Evolutionary conservation across 2,329 filamentous ascomycete genomes (phyloP), one percentile per base, ranked within the genome.

Genomic region (Alternaria conjuncta): DNA sequence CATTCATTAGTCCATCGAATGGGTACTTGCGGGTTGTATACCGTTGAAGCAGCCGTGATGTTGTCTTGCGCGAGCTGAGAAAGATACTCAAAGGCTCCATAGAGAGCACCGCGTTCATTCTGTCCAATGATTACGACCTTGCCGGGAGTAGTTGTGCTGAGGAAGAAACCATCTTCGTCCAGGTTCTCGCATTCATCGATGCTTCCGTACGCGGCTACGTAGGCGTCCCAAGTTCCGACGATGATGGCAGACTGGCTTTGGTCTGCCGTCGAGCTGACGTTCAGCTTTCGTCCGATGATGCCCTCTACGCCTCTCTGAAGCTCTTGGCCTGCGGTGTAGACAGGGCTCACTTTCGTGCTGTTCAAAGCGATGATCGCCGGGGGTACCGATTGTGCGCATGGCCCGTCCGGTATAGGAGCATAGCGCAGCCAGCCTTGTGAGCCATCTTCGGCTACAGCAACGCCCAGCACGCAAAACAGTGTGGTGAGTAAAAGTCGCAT

Each of bases 1-100:
- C 90, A 92, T 67, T 92, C 86, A 71, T 92, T 92, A 0, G 88
- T 85, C 90, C 90, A 92, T 66, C 90, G 84, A 45, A 92, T 86
- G 0, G 86, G 86, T 0, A 86, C 87, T 60, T 84, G 83, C 0
- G 89, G 89, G 66, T 86, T 90, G 9, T 84, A 84, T 3, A 83
- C 78, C 50, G 84, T 83, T 5, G 83, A 74, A 0, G 84, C 81
- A 2, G 81, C 68, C 0, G 83, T 82, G 62, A 87, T 81, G 49
- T 89, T 85, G 23, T 84, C 86, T 73, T 89, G 88, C 0, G 85
- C 87, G n/a, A 92, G 81, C 75, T 86, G 84, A 2, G 87, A 89
- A 10, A 92, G 83, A 66, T 91, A 92, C 65, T 90, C 86, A 69
- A 91, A 92, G 5, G 89, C 83, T 7, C 90, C 90, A 68, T 92